Evolutionary conservation across 129 eudicot species (phyloP), one percentile per base, ranked within the genome.

Genomic region (Pittosporum tobira): DNA sequence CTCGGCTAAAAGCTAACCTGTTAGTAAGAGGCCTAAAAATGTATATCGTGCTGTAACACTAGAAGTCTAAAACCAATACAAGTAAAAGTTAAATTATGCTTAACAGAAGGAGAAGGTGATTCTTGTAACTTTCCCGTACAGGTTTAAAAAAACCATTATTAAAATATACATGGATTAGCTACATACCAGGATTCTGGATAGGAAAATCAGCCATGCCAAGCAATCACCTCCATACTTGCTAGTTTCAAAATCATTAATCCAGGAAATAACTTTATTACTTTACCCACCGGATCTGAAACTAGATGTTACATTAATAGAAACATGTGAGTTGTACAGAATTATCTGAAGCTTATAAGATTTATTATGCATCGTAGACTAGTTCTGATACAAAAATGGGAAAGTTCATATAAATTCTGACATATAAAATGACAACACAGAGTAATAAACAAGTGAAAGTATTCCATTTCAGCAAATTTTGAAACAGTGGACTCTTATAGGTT

Each of bases 401-500:
- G n/a, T n/a, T n/a, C n/a, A n/a, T n/a, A n/a, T n/a, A 20, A 38
- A 23, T 21, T 11, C 0, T 16, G 44, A 22, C 64, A 22, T 40
- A 24, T n/a, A 29, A 27, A 20, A 28, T 27, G 27, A 28, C 6
- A 16, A 18, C 15, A 18, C 36, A 28, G 10, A 45, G 71, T 27
- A 29, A 44, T 6, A 14, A 18, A 8, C 27, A 26, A 43, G 36
- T 26, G 8, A 62, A 51, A 51, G 19, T 23, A 23, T 24, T 34
- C 55, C 27, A 18, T 6, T 49, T 45, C 24, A 34, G 43, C 27
- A 18, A 12, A 20, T 55, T 16, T 59, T 34, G 30, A 45, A 44
- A 26, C 14, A 22, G 6, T 3, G 38, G 26, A 45, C 45, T 77
- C 56, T 72, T 81, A 63, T 68, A 91, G 99, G 78, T 77, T 66